These are phyloP conservation scores for Aspergillus fumigatus DNA, from an alignment of 2,329 filamentous ascomycete genomes.

Conservation along the genomic window DNA sequence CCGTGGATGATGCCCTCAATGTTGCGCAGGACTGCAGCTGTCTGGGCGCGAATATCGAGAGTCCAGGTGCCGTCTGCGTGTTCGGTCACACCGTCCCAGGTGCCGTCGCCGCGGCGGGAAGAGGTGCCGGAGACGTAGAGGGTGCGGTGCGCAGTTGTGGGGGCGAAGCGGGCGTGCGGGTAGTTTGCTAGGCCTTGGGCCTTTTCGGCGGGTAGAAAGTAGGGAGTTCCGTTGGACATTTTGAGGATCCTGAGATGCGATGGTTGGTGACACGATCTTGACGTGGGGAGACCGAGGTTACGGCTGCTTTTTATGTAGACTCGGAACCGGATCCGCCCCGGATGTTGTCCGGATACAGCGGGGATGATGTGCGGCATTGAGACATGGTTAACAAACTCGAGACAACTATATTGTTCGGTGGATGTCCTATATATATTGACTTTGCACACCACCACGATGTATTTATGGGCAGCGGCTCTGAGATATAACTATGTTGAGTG, in stretches of 20 bases:
- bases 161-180: constrained; percentile 34
- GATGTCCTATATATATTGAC: too few species aligned
- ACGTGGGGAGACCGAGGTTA: background rate
- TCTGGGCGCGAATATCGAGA: constrained; percentile 37
- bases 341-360: background rate
- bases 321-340: background rate
- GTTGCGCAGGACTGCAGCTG: constrained; percentile 36
- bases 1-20: constrained; percentile 38
- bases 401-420: too few species aligned
- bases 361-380: background rate
- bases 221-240: constrained; percentile 29
- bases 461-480: too few species aligned
- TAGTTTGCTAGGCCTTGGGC: constrained; percentile 31
- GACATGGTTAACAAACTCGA: too few species aligned
- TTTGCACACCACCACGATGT: too few species aligned
- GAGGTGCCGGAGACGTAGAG: constrained; percentile 42
- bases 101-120: constrained; percentile 33
- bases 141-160: constrained; percentile 27
- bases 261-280: background rate
- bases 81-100: constrained; percentile 34
- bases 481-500: too few species aligned
- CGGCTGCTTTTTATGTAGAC: background rate
- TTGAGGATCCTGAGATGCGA: background rate
- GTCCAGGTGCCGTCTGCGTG: constrained; percentile 31
- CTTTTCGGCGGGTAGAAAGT: constrained; percentile 27